Conservation (phyloP, 192 early-diverging fungal species). For the Geranomyces michiganensis region DNA sequence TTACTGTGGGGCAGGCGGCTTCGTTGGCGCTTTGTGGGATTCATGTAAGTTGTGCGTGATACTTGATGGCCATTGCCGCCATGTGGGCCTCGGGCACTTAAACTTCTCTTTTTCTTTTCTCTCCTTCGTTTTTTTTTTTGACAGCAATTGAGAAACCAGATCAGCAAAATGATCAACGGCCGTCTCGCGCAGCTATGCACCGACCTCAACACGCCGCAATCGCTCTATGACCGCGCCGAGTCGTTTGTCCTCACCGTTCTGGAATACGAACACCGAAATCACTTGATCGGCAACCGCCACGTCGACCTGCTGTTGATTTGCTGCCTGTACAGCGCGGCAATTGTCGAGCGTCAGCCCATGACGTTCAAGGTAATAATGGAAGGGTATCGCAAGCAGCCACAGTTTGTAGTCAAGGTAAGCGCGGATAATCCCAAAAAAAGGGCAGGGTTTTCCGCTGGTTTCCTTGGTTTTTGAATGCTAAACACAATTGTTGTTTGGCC, state of each 20-base stretch:
- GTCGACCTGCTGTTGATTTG: constrained; percentile 17
- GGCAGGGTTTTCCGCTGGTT: no score
- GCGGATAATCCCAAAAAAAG: neutral
- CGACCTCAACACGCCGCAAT: constrained; percentile 4
- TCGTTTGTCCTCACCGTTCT: constrained; percentile 4
- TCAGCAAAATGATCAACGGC: constrained; percentile 5
- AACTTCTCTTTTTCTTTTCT: no score
- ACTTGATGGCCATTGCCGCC: no score
- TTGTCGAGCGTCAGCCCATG: constrained; percentile 9
- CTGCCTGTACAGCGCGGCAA: constrained; percentile 25
- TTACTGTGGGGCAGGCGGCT: no score
- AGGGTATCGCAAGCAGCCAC: constrained; percentile 13
- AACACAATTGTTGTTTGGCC: no score
- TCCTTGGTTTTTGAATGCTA: no score
- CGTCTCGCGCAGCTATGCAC: constrained; percentile 20
- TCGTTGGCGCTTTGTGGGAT: neutral
- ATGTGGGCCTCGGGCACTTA: neutral
- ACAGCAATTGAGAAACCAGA: neutral
- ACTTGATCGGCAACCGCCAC: constrained; percentile 12
- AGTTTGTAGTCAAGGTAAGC: constrained; percentile 11
- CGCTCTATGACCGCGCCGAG: neutral
- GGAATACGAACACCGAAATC: constrained; percentile 8
- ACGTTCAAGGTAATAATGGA: constrained; percentile 17
- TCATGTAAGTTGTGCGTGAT: neutral
- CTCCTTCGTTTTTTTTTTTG: neutral